Evolutionary conservation across 495 filamentous ascomycete species (phyloP), one percentile per base, ranked within the genome.

Genomic region (Annulohypoxylon moriforme): DNA sequence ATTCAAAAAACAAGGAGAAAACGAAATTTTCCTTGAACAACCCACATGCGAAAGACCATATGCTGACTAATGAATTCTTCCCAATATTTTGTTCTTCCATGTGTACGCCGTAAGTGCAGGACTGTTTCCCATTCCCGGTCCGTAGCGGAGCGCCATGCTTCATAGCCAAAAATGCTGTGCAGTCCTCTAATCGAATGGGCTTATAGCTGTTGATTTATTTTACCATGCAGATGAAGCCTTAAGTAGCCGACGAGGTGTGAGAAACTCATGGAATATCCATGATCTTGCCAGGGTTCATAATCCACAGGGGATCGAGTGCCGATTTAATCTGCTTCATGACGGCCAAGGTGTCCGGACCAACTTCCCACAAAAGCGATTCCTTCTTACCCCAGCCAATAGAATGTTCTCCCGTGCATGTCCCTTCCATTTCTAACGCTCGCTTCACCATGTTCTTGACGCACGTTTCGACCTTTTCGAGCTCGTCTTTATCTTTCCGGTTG

Each of bases 251-350:
- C 20, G 9, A 20, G 27, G 31, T 16, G 22, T 18, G 44, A 60
- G 33, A 44, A 55, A 9, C 29, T 67, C 49, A 68, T 8, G 83
- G 81, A 22, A 85, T 52, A 72, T 96, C 93, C 74, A 96, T 92
- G 44, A 97, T 94, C 81, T 97, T 96, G 4, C 93, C 94, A 2
- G 94, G 94, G 69, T 97, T 97, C 88, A 97, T 86, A 47, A 97
- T 88, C 93, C 94, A 96, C 46, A 90, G 77, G 1, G 94, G 94
- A 83, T 98, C 94, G 56, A 98, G 81, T n/a, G 92, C 88, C 1
- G 81, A 76, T 82, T 97, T 97, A 78, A 98, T 89, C 65, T 85
- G 88, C 75, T 89, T 91, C 94, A 98, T 98, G 20, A 96, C 89
- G 20, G 85, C 89, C 52, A 98, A 85, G 0, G 94, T 96, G 36